Evolutionary conservation across 257 asterid genomes (phyloP).

Genomic region (Schizonepeta tenuifolia): DNA sequence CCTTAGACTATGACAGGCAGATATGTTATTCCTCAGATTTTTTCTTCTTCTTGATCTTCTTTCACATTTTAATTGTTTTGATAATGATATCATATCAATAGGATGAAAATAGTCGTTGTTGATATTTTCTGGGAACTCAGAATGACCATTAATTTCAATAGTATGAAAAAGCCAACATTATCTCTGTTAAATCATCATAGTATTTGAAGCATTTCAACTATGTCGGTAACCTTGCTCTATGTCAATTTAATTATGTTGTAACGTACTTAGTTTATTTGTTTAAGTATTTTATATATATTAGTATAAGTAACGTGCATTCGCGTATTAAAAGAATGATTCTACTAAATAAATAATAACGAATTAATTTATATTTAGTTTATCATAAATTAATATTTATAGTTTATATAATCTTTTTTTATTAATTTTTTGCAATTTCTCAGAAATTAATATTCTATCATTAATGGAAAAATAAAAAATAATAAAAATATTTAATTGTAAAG

Average conservation of each 20-base stretch:
- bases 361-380: too few relatives aligned
- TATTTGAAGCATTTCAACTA: not conserved
- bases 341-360: too few relatives aligned
- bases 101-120: not conserved
- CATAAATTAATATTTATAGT: too few relatives aligned
- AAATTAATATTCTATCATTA: too few relatives aligned
- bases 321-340: too few relatives aligned
- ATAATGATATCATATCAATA: not conserved
- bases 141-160: not conserved
- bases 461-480: too few relatives aligned
- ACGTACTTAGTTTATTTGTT: not conserved
- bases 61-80: not conserved
- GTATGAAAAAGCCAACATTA: not conserved
- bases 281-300: not conserved
- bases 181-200: not conserved
- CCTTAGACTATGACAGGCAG: constrained; percentile 7
- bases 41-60: not conserved
- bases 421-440: too few relatives aligned
- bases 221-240: not conserved
- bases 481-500: too few relatives aligned
- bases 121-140: not conserved
- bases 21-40: not conserved
- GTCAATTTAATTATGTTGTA: not conserved
- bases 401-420: too few relatives aligned
- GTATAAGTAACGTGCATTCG: too few relatives aligned